These are phyloP conservation scores for Vitis vinifera DNA, from an alignment of 164 flowering plant species.

Conservation along the genomic window ASM3070453v1 NC_081812.1:10713001-10713500, in stretches of 20 bases:
- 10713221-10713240: conserved; percentile 62
- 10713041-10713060: conserved; percentile 55
- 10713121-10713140: conserved; percentile 16
- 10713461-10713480: conserved; percentile 21
- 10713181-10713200: conserved; percentile 44
- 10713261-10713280: conserved; percentile 69
- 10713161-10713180: neutral
- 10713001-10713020: conserved; percentile 66
- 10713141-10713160: neutral
- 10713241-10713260: conserved; percentile 83
- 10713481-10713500: conserved; percentile 27
- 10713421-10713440: conserved; percentile 17
- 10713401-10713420: conserved; percentile 18
- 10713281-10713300: conserved; percentile 47
- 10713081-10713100: conserved; percentile 32
- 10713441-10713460: conserved; percentile 11
- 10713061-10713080: conserved; percentile 45
- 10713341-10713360: conserved; percentile 65
- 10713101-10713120: conserved; percentile 43
- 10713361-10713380: conserved; percentile 40
- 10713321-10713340: conserved; percentile 12
- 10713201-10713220: conserved; percentile 20
- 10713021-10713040: conserved; percentile 53
- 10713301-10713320: conserved; percentile 29
- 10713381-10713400: conserved; percentile 25